These are phyloP conservation scores for Seiridium unicorne DNA, from an alignment of 2,329 filamentous ascomycete genomes.

Conservation along the genomic window DNA sequence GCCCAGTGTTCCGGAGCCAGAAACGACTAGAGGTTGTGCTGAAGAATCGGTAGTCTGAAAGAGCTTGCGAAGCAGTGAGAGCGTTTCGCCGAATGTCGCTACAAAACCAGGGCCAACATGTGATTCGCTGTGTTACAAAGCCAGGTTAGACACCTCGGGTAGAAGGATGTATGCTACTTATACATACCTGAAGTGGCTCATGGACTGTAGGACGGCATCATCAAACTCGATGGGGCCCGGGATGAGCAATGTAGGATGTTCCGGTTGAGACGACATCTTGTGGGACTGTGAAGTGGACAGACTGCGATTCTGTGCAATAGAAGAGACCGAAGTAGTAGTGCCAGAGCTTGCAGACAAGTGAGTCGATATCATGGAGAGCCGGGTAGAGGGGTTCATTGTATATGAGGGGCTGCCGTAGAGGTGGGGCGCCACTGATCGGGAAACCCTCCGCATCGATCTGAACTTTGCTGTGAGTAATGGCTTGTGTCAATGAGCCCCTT, in stretches of 20 bases:
- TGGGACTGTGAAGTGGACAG: constrained; percentile 24
- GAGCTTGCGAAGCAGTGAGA: constrained; percentile 85
- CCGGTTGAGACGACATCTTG: constrained; percentile 61
- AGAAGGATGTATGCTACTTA: constrained; percentile 16
- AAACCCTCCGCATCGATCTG: constrained; percentile 11
- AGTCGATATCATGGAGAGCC: constrained; percentile 12
- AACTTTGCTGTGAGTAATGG: constrained; percentile 1
- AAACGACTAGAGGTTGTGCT: constrained; percentile 89
- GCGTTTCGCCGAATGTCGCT: constrained; percentile 83
- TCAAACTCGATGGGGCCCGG: constrained; percentile 98
- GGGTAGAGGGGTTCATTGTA: constrained; percentile 8
- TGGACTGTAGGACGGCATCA: constrained; percentile 91
- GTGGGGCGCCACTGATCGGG: constrained; percentile 11
- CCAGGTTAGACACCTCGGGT: constrained; percentile 7
- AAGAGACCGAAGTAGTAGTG: constrained; percentile 23
- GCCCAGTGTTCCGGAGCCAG: constrained; percentile 90
- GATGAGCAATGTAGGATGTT: constrained; percentile 79
- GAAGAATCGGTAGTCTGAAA: constrained; percentile 84
- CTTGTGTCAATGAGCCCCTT: neutral
- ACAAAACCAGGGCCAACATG: constrained; percentile 91
- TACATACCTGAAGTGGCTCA: constrained; percentile 85
- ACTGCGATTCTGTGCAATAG: constrained; percentile 24
- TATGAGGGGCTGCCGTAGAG: constrained; percentile 13
- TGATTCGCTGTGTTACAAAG: constrained; percentile 66
- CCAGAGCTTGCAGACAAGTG: constrained; percentile 21